Evolutionary conservation across 2,329 filamentous ascomycete genomes (phyloP).

Genomic region (Salinomyces thailandicus): DNA sequence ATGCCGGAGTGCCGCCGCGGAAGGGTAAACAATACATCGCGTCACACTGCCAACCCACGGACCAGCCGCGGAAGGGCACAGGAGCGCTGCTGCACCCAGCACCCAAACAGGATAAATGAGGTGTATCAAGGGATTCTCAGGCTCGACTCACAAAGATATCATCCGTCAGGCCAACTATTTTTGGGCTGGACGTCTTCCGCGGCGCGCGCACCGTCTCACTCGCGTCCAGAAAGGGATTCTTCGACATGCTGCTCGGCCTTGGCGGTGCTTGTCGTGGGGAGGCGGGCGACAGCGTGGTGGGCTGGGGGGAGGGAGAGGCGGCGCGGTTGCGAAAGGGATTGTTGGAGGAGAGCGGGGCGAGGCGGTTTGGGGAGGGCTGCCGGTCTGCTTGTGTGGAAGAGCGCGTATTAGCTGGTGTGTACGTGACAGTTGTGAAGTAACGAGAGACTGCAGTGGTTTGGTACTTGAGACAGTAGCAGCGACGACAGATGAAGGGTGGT

Average conservation of each 20-base stretch:
- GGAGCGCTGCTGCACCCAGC: too few relatives aligned
- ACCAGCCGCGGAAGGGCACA: too few relatives aligned
- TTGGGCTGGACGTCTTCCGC: conserved; percentile 21
- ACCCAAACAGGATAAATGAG: too few relatives aligned
- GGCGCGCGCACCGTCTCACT: conserved; percentile 13
- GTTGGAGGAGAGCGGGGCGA: conserved; percentile 55
- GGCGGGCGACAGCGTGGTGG: conserved; percentile 5
- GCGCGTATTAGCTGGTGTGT: background rate
- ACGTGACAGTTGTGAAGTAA: background rate
- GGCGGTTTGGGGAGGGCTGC: conserved; percentile 40
- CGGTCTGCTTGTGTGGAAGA: conserved; percentile 22
- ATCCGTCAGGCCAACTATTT: conserved; percentile 45
- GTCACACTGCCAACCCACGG: too few relatives aligned
- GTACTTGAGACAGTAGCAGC: too few relatives aligned
- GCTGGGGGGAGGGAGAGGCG: conserved; percentile 35
- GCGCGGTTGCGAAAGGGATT: conserved; percentile 71
- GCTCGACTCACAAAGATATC: conserved; percentile 69
- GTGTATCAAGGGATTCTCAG: too few relatives aligned
- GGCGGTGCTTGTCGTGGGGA: conserved; percentile 32
- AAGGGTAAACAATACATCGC: too few relatives aligned
- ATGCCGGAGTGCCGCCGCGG: too few relatives aligned
- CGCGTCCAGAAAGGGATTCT: conserved; percentile 61
- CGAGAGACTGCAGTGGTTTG: background rate
- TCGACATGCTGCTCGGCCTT: conserved; percentile 44
- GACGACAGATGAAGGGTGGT: too few relatives aligned